Percentiles rank a stretch among this genome's conserved stretches.
Evolutionary conservation across 2,329 filamentous ascomycete species (phyloP).

Genomic region (Colletotrichum sp.): DNA sequence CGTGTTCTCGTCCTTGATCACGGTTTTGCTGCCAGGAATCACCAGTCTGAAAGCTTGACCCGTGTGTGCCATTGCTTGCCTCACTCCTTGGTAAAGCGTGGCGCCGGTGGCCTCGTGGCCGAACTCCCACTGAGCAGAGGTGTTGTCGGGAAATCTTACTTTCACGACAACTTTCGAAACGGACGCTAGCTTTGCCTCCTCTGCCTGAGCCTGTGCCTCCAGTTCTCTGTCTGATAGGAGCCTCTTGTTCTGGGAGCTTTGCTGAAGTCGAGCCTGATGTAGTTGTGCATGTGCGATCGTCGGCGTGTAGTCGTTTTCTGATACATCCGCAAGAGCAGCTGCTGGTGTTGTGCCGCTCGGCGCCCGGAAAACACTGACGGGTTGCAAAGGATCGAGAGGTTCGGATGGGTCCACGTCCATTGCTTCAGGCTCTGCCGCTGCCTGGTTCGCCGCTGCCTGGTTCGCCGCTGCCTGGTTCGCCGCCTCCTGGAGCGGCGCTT

Average conservation of each 20-base stretch:
- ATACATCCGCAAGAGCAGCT: constrained; percentile 70
- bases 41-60: constrained; percentile 75
- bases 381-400: constrained; percentile 42
- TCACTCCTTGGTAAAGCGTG: constrained; percentile 77
- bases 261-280: constrained; percentile 71
- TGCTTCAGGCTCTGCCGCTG: constrained; percentile 16
- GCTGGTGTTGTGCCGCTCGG: constrained; percentile 76
- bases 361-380: constrained; percentile 78
- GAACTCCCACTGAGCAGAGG: constrained; percentile 75
- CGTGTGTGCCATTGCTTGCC: constrained; percentile 69
- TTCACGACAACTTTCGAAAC: constrained; percentile 76
- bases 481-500: background rate
- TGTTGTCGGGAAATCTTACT: constrained; percentile 88
- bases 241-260: constrained; percentile 72
- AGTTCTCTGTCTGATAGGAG: constrained; percentile 85
- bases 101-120: constrained; percentile 70
- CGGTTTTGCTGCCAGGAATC: constrained; percentile 59
- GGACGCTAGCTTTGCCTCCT: constrained; percentile 67
- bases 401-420: constrained; percentile 31
- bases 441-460: background rate
- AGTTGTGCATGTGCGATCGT: constrained; percentile 78
- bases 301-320: constrained; percentile 78
- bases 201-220: constrained; percentile 69
- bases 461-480: background rate
- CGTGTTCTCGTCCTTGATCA: constrained; percentile 51